A percentile compares a stretch with the other conserved stretches of the same genome.
Evolutionary conservation across 2,329 filamentous ascomycete genomes (phyloP).

Genomic region (Seiridium unicorne): DNA sequence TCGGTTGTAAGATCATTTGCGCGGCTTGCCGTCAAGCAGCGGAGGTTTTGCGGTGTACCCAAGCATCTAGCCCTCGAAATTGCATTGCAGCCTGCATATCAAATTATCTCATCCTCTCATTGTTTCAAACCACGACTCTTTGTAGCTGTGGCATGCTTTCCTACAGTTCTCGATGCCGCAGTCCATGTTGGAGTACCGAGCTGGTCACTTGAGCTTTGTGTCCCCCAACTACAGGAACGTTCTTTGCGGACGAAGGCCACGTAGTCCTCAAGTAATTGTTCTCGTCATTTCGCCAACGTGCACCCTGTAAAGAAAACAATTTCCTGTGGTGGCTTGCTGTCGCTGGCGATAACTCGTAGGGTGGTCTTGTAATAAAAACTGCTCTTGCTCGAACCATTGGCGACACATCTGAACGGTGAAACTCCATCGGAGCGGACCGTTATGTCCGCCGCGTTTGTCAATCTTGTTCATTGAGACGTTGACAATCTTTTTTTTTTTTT

Average conservation of each 20-base stretch:
- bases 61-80: conserved; percentile 23
- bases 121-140: conserved; percentile 22
- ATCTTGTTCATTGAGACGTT: not conserved
- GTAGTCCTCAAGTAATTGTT: not conserved
- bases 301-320: not conserved
- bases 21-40: conserved; percentile 36
- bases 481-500: conserved; percentile 12
- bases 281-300: not conserved
- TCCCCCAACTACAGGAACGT: conserved; percentile 9
- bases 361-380: not conserved
- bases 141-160: conserved; percentile 16
- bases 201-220: conserved; percentile 8
- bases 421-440: conserved; percentile 26
- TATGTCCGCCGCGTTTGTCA: conserved; percentile 12
- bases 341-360: not conserved
- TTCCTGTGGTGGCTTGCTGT: not conserved
- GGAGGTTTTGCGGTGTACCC: conserved; percentile 24
- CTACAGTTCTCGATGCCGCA: conserved; percentile 12
- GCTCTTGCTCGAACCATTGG: not conserved
- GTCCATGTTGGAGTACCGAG: conserved; percentile 3
- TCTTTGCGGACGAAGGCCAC: not conserved
- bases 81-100: conserved; percentile 17
- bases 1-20: conserved; percentile 28
- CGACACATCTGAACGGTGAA: not conserved
- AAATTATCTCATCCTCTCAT: conserved; percentile 17